Base-by-base conservation (phyloP, 768 basidiomycete species). In the Suillus sp. region DNA sequence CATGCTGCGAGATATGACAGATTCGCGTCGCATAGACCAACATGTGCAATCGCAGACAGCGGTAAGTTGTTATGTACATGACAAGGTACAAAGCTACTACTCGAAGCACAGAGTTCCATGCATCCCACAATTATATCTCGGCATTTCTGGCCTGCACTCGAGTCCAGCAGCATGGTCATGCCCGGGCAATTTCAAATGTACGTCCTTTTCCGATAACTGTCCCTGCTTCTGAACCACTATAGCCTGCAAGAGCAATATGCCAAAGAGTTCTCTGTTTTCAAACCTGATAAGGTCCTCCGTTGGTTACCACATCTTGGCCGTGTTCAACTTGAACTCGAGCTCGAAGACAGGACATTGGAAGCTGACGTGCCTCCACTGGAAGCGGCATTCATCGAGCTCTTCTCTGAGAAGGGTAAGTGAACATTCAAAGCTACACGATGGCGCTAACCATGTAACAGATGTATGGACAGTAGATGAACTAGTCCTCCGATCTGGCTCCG, bases 1-100 rank as follows among this genome's bases (percentile, higher is more conserved):
- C 61, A 99, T 99, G 97, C 79, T 99, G 71, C 92, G 89, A 71
- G 97, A 99, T 74, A 92, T 99, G 87, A 91, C 93, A 3, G 95
- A 99, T 74, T 97, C 96, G 45, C 90, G 88, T 70, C 85, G 94
- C 38, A 91, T 90, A 56, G 93, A 99, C 72, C 85, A 86, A n/a
- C 90, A 91, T 72, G 85, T 99, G 2, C 93, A 96, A 68, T 82
- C 87, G 0, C 87, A 92, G 70, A 82, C 82, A 57, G 64, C 78
- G 55, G 93, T 94, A 69, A 68, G 88, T 70, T 40, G 16, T 9
- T 25, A 42, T 53, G 57, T 59, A 2, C 13, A 53, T 40, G 18
- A 27, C 27, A 40, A 40, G 3, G 22, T 27, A 20, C 56, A 13
- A 9, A 54, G 58, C 59, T 8, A 42, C 30, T 58, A 30, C 45